Base-by-base conservation (phyloP, 306 rosid genomes). In the Elaeagnus macrophylla region DNA sequence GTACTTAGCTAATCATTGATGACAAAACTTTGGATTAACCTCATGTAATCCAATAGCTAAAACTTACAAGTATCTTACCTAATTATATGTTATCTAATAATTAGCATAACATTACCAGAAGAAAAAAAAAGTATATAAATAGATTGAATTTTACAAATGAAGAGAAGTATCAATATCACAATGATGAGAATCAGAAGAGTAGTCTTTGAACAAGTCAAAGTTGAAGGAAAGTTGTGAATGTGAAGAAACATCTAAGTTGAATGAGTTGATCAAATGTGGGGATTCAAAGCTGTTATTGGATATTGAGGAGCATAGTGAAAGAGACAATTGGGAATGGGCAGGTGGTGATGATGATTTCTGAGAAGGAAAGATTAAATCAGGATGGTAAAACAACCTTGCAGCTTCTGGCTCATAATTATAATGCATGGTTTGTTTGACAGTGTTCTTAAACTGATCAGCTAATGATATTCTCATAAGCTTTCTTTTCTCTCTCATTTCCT, bases 111-210 rank as follows among this genome's bases (percentile, higher is more conserved):
- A 25, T 25, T 25, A 25, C 32, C 32, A 25, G 2, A 25, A 25
- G n/a, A 25, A 25, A 25, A 2, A 25, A 1, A 20, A 4, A 42
- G 46, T 45, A 14, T 45, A 45, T 12, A n/a, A n/a, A 44, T 44
- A 9, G 5, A 8, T 45, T 13, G 8, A 13, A 43, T 37, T 72
- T 83, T 61, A 89, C 51, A 89, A 78, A 72, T 79, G 97, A 69
- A 89, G 97, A 59, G 95, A 90, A 68, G 97, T 90, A 77, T 90
- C 95, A 51, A 90, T 82, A 49, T 74, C 81, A 60, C 76, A 61
- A 47, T 65, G 59, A 20, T 55, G 76, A 46, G 68, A 62, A 56
- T 74, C 74, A 49, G 53, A 54, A 56, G 65, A 76, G 52, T n/a
- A 6, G 10, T 42, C 56, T 10, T 74, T 67, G 66, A 5, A 25